A percentile compares a stretch with the other conserved stretches of the same genome.
Conservation (phyloP, 495 filamentous ascomycete genomes). For the Chaetomidium leptoderma region DNA sequence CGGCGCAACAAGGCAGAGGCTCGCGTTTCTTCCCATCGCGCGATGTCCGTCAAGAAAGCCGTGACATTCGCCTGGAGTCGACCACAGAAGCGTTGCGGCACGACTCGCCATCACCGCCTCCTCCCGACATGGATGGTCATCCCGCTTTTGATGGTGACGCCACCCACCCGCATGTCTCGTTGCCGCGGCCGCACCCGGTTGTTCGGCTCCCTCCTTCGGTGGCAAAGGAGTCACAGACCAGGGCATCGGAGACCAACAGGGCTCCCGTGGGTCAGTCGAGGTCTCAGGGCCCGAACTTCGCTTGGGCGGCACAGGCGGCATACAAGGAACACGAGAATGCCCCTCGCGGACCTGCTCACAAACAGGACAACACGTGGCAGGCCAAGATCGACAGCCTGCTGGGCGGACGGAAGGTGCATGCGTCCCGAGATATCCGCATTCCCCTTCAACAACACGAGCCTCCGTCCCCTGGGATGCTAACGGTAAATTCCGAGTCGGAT, state of each 20-base stretch:
- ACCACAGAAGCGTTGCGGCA: slow-evolving; percentile 27
- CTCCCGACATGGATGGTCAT: slow-evolving; percentile 65
- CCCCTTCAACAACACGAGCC: slow-evolving; percentile 53
- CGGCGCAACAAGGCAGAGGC: slow-evolving; percentile 16
- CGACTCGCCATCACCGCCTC: slow-evolving; percentile 64
- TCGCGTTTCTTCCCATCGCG: slow-evolving; percentile 64
- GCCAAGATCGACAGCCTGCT: slow-evolving; percentile 70
- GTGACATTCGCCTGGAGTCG: slow-evolving; percentile 36
- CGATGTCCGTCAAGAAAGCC: slow-evolving; percentile 35
- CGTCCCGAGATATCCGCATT: slow-evolving; percentile 57
- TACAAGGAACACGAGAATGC: slow-evolving; percentile 23
- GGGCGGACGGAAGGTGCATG: slow-evolving; percentile 51
- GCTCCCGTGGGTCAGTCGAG: slow-evolving; percentile 9
- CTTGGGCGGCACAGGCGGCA: slow-evolving; percentile 25
- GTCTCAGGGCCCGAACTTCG: slow-evolving; percentile 22
- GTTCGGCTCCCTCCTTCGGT: slow-evolving; percentile 64
- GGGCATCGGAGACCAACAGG: slow-evolving; percentile 16
- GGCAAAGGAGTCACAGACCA: slow-evolving; percentile 23
- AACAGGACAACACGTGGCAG: slow-evolving; percentile 54
- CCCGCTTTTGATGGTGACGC: slow-evolving; percentile 66
- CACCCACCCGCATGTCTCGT: slow-evolving; percentile 60
- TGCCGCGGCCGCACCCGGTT: slow-evolving; percentile 63
- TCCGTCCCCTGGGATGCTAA: slow-evolving; percentile 49
- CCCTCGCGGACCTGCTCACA: slow-evolving; percentile 2
- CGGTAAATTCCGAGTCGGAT: slow-evolving; percentile 8